Conservation (phyloP, 2,329 filamentous ascomycete genomes). For the Lecanicillium sp. region DNA sequence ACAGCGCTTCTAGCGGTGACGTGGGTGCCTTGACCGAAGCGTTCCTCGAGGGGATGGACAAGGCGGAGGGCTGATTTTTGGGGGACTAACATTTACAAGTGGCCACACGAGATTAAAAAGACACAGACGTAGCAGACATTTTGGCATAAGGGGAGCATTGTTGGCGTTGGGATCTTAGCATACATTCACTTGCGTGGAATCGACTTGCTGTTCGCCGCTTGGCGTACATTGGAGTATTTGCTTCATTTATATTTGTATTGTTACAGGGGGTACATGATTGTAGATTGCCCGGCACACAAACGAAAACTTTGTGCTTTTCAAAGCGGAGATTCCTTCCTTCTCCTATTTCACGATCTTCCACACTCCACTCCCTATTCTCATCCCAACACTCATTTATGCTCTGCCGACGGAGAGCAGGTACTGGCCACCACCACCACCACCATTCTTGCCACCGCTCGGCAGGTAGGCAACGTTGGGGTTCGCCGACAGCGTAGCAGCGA, state of each 20-base stretch:
- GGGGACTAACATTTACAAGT: constrained; percentile 8
- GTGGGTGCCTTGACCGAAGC: constrained; percentile 30
- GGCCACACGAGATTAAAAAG: no score
- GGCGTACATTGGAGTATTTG: no score
- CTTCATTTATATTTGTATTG: constrained; percentile 10
- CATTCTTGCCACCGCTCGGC: constrained; percentile 69
- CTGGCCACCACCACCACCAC: constrained; percentile 40
- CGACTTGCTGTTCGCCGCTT: no score
- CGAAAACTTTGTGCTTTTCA: constrained; percentile 11
- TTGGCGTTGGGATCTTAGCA: background rate
- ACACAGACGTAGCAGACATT: background rate
- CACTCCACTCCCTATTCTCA: background rate
- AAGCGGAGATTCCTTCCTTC: constrained; percentile 29
- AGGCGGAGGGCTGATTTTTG: background rate
- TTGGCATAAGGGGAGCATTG: background rate
- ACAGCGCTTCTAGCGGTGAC: constrained; percentile 13
- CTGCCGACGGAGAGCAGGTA: constrained; percentile 49
- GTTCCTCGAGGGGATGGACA: constrained; percentile 27
- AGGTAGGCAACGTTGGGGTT: constrained; percentile 97
- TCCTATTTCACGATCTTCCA: constrained; percentile 16
- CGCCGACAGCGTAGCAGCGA: constrained; percentile 77
- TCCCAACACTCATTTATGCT: constrained; percentile 23
- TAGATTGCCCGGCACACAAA: constrained; percentile 20
- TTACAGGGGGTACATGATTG: constrained; percentile 21
- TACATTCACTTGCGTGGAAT: no score